Base-by-base conservation (phyloP, 1,139 yeast genomes). In the Kodamaea plutei region DNA sequence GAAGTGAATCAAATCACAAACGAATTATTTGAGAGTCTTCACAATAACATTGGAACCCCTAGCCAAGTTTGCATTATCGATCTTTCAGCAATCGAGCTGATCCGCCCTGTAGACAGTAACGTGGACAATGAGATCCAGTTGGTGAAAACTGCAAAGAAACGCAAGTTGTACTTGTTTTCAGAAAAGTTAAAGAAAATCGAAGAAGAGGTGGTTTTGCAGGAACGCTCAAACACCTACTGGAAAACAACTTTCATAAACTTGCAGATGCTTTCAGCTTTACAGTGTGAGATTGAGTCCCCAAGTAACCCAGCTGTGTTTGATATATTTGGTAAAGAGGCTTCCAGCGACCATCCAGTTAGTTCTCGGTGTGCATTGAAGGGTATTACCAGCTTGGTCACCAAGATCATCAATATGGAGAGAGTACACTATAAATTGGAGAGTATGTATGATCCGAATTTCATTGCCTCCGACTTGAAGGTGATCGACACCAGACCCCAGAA, bases 311-410 rank as follows among this genome's bases (percentile, higher is more conserved):
- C 63, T 1, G 64, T 73, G 1, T 50, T 83, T 11, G 56, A 56
- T 18, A 49, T 73, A 6, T 61, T 88, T 28, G 64, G 76, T 9
- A 59, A 64, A 9, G 73, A 73, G 26, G 73, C 85, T 0, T 58
- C 74, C n/a, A 69, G 74, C 14, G 77, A 76, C 22, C 96, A 88
- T 53, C 96, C 96, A 0, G 61, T 73, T 3, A 64, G 85, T 25
- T 70, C 89, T 1, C 70, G 79, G 34, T 57, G 75, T 26, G 81
- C 85, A 8, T 61, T 82, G 36, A 77, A 75, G 36, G 84, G 89
- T 8, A 53, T 83, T 13, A 64, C 82, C 3, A 68, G 74, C 22
- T 47, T 84, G 11, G 53, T 81, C 20, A 73, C 70, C 37, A 75
- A 76, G 35, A 52, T 79, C 8, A 61, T 69, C 28, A 56, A 69